Percentiles rank a stretch among this genome's conserved stretches.
Conservation (phyloP, 2,329 filamentous ascomycete genomes). For the Penicillium vulpinum region DNA sequence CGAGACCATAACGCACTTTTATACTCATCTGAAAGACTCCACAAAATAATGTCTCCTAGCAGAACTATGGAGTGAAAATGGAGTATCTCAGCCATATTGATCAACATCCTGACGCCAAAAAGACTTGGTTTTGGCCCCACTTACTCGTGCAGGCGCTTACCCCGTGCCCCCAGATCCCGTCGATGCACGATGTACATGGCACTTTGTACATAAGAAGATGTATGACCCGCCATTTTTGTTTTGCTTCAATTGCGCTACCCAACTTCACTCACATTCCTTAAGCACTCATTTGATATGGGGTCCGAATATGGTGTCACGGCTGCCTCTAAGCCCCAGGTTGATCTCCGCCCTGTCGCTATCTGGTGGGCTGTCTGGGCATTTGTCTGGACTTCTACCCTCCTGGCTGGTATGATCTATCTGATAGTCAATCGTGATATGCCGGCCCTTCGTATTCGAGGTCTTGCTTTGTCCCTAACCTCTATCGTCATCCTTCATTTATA, state of each 20-base stretch:
- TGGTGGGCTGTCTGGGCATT: conserved; percentile 32
- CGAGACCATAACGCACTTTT: neutral
- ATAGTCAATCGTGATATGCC: conserved; percentile 35
- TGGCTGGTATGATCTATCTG: conserved; percentile 34
- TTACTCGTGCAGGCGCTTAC: neutral
- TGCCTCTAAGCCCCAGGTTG: conserved; percentile 25
- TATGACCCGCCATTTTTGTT: neutral
- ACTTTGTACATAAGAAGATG: conserved; percentile 2
- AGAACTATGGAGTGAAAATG: neutral
- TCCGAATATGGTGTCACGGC: conserved; percentile 32
- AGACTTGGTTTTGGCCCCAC: neutral
- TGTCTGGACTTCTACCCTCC: conserved; percentile 37
- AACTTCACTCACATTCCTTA: conserved; percentile 19
- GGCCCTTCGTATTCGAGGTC: conserved; percentile 40
- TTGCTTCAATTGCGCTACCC: conserved; percentile 13
- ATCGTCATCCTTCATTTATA: conserved; percentile 43
- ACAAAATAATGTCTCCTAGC: neutral
- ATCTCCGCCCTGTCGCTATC: conserved; percentile 26
- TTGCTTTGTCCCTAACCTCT: conserved; percentile 38
- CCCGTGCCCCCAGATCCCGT: neutral
- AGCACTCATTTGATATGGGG: conserved; percentile 26
- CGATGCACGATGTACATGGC: neutral
- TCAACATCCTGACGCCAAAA: neutral
- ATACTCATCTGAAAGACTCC: neutral
- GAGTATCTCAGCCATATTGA: neutral